A percentile compares a stretch with the other conserved stretches of the same genome.
These are phyloP conservation scores for Sindora glabra DNA, from an alignment of 306 rosid genomes.

Conservation along the genomic window DNA sequence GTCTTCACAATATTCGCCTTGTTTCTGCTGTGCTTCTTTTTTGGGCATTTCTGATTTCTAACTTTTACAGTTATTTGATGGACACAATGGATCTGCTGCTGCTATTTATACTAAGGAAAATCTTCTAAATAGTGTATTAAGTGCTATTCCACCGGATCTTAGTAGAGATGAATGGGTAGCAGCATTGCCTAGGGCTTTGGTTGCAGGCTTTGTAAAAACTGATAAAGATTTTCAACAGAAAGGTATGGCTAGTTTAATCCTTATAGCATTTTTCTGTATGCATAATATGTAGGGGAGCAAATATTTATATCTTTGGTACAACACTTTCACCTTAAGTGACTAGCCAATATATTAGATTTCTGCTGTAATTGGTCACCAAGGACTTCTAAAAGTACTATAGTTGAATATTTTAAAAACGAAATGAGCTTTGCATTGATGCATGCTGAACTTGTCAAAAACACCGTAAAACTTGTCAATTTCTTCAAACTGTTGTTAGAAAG, in stretches of 20 bases:
- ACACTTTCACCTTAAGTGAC: neutral
- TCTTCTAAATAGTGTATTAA: slow-evolving; percentile 68
- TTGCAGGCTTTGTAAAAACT: slow-evolving; percentile 96
- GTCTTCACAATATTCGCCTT: neutral
- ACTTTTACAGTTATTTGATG: neutral
- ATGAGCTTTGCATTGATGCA: no score
- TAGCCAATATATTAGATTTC: neutral
- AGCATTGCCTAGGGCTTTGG: slow-evolving; percentile 95
- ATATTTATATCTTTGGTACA: slow-evolving; percentile 4
- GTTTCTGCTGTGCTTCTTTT: neutral
- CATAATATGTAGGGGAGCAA: neutral
- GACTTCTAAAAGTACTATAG: no score
- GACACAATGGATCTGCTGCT: slow-evolving; percentile 26
- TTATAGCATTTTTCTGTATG: neutral
- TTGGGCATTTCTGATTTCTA: neutral
- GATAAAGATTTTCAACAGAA: slow-evolving; percentile 83
- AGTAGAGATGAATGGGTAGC: slow-evolving; percentile 94
- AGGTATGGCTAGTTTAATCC: slow-evolving; percentile 37
- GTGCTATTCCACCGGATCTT: slow-evolving; percentile 83
- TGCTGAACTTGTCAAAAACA: no score
- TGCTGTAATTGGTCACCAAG: no score
- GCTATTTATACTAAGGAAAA: slow-evolving; percentile 93
- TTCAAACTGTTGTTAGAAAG: no score
- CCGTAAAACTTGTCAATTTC: no score
- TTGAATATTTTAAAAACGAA: no score